Evolutionary conservation across 495 filamentous ascomycete genomes (phyloP).

Genomic region (Neurospora discreta): DNA sequence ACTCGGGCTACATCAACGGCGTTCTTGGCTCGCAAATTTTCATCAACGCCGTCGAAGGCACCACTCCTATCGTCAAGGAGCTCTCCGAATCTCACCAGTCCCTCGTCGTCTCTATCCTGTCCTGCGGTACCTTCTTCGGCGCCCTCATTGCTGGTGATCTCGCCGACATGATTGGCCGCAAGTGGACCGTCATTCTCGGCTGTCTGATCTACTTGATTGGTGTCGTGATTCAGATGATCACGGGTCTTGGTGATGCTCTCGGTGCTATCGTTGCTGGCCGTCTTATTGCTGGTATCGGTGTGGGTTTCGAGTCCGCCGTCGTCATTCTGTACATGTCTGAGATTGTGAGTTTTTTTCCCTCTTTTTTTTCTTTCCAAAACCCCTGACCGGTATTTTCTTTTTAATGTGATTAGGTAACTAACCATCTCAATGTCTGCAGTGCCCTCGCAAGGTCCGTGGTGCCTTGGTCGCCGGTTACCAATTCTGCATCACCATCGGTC

Average conservation of each 20-base stretch:
- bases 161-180: constrained; percentile 58
- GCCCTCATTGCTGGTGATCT: constrained; percentile 59
- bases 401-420: background rate
- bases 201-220: constrained; percentile 55
- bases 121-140: constrained; percentile 66
- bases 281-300: constrained; percentile 60
- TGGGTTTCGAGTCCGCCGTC: constrained; percentile 64
- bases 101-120: constrained; percentile 63
- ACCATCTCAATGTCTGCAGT: constrained; percentile 16
- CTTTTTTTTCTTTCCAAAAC: too few species aligned
- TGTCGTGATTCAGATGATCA: constrained; percentile 48
- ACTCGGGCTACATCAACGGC: constrained; percentile 54
- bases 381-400: background rate
- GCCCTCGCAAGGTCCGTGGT: constrained; percentile 60
- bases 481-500: constrained; percentile 66
- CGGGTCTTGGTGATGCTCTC: constrained; percentile 23
- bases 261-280: constrained; percentile 56
- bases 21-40: constrained; percentile 44
- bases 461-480: constrained; percentile 67
- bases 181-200: constrained; percentile 54
- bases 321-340: constrained; percentile 73
- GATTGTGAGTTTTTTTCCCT: constrained; percentile 24
- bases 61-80: background rate
- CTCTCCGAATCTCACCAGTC: constrained; percentile 35
- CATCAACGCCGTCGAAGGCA: constrained; percentile 32